Conservation (phyloP, 257 asterid genomes). For the Ilex asprella region DNA sequence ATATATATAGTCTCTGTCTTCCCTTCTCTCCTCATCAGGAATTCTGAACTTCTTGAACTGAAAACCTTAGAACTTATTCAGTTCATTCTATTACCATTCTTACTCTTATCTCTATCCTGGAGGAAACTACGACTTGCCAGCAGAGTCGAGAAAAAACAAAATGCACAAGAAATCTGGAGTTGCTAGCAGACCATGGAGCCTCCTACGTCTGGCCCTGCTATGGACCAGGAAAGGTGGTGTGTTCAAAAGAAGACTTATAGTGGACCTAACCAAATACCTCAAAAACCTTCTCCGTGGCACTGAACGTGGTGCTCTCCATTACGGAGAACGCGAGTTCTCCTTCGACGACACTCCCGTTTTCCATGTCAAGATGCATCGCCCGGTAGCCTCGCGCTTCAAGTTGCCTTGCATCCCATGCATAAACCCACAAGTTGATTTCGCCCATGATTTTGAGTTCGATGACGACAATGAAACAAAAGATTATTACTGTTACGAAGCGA, state of each 20-base stretch:
- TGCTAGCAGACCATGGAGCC: conserved; percentile 48
- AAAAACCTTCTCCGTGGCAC: conserved; percentile 37
- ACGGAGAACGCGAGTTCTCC: conserved; percentile 68
- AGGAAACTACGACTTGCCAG: not conserved
- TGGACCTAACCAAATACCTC: conserved; percentile 39
- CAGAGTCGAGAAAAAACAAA: not conserved
- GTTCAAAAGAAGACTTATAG: conserved; percentile 26
- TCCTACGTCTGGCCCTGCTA: conserved; percentile 47
- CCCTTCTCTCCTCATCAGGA: conserved; percentile 5
- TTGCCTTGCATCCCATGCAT: conserved; percentile 73
- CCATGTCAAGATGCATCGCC: conserved; percentile 62
- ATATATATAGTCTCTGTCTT: not conserved
- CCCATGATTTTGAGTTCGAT: conserved; percentile 45
- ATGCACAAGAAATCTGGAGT: conserved; percentile 19
- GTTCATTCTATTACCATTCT: not conserved
- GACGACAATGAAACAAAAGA: not conserved
- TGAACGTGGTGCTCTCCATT: conserved; percentile 25
- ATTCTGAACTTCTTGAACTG: not conserved
- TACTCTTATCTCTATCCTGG: not conserved
- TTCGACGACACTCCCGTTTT: conserved; percentile 56
- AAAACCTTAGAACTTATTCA: not conserved
- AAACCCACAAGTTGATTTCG: conserved; percentile 49
- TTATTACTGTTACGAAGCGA: not conserved
- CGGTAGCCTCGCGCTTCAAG: conserved; percentile 58
- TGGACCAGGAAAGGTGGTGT: conserved; percentile 59